Evolutionary conservation across 2,329 filamentous ascomycete genomes (phyloP), one percentile per base, ranked within the genome.

Genomic region (Didymella glomerata): DNA sequence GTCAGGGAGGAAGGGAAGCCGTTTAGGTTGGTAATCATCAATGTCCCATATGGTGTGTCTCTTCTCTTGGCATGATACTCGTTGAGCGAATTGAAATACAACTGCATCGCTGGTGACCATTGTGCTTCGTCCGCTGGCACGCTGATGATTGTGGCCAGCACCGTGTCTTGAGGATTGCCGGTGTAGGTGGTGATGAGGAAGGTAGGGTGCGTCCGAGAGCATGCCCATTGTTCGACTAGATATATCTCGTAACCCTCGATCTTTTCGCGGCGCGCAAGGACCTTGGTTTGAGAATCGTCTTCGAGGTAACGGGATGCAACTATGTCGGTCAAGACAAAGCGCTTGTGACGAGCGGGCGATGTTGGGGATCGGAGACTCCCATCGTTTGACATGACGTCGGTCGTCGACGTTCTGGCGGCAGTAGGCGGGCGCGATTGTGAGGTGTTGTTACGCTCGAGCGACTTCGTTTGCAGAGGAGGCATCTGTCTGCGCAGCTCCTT

Each of bases 191-290:
- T 91, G 65, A 98, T 96, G 48, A 96, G 86, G 64, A 96, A 91
- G 16, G 94, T 97, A 0, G 94, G 94, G 62, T 96, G 92, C 56
- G 88, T 85, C 51, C 95, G 88, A 13, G 94, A 97, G 77, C 93
- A 97, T 6, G 92, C 92, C 95, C 95, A 99, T 82, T 99, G 95
- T 77, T 98, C 95, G 65, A 98, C 92, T 16, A 98, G 80, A 77
- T 98, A 98, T 62, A 94, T 83, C 76, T 98, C 93, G 78, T 97
- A 98, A 65, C 94, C 94, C 61, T 86, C 81, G 6, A 99, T 84
- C 48, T 85, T 81, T 48, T 85, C 83, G 54, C 87, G 86, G 52
- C 90, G 88, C 67, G 93, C 87, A 64, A 97, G 82, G 8, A 97
- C 87, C 3, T 83, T 84, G 4, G 92, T 93, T 5, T 85, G 86